Evolutionary conservation across 495 filamentous ascomycete species (phyloP).

Genomic region (Evernia prunastri): DNA sequence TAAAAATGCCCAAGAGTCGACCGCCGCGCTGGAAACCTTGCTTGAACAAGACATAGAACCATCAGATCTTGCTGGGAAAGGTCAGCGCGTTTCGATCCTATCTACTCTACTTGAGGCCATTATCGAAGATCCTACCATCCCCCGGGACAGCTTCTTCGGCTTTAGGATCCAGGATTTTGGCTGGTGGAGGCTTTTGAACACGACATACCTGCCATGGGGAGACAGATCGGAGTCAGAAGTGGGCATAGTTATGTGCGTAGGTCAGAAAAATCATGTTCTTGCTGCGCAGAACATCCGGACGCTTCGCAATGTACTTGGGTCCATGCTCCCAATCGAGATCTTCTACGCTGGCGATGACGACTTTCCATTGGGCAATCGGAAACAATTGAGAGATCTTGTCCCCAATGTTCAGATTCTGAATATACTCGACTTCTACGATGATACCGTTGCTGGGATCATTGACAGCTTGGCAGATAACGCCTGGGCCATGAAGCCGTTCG

Average conservation of each 20-base stretch:
- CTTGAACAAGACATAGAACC: not conserved
- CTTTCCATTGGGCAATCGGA: conserved; percentile 16
- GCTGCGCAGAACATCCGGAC: conserved; percentile 18
- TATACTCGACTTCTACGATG: conserved; percentile 22
- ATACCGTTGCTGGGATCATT: conserved; percentile 8
- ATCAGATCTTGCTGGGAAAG: not conserved
- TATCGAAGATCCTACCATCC: conserved; percentile 2
- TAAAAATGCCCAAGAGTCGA: not conserved
- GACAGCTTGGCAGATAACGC: conserved; percentile 8
- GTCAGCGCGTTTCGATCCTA: not conserved
- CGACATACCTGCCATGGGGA: not conserved
- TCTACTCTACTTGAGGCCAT: conserved; percentile 3
- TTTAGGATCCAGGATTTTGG: not conserved
- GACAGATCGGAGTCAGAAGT: not conserved
- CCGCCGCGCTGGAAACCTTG: not conserved
- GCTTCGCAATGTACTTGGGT: conserved; percentile 21
- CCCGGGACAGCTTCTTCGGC: not conserved
- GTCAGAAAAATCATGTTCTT: conserved; percentile 12
- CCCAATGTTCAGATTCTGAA: conserved; percentile 9
- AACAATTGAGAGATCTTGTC: conserved; percentile 5
- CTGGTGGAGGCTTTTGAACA: conserved; percentile 1
- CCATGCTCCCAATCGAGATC: conserved; percentile 23
- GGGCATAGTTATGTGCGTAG: conserved; percentile 17
- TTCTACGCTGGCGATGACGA: conserved; percentile 25
- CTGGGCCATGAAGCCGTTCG: conserved; percentile 34